A percentile compares a stretch with the other conserved stretches of the same genome.
Evolutionary conservation across 116 monocot species (phyloP).

Genomic region (Dioscorea cayenensis): DNA sequence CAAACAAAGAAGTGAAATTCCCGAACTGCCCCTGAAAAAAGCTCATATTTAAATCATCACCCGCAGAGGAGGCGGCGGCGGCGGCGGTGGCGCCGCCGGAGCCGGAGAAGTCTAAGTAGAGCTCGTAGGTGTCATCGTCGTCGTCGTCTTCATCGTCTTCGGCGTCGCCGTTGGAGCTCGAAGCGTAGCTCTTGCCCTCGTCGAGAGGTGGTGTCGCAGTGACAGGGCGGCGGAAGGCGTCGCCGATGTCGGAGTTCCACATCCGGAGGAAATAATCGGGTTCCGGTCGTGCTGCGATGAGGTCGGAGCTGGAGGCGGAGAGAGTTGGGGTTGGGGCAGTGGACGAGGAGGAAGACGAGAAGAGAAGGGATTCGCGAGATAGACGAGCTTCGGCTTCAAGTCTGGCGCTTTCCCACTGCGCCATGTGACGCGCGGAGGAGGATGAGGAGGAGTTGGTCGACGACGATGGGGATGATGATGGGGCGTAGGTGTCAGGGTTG

Average conservation of each 20-base stretch:
- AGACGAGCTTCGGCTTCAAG: constrained; percentile 50
- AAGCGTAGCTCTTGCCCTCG: constrained; percentile 8
- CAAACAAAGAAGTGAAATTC: no score
- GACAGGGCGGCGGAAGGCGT: constrained; percentile 40
- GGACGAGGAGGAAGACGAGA: constrained; percentile 4
- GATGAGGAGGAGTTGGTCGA: not conserved
- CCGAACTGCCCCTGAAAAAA: no score
- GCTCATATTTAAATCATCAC: not conserved
- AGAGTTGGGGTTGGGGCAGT: not conserved
- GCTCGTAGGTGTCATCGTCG: not conserved
- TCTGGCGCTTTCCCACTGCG: constrained; percentile 47
- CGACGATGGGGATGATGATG: not conserved
- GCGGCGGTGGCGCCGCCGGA: not conserved
- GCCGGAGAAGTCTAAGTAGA: constrained; percentile 8
- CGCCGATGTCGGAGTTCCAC: constrained; percentile 88
- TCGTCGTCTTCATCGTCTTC: not conserved
- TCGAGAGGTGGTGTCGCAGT: not conserved
- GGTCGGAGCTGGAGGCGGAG: not conserved
- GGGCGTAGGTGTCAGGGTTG: constrained; percentile 30
- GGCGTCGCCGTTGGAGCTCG: constrained; percentile 2
- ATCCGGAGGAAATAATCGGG: constrained; percentile 78
- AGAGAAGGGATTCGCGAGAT: constrained; percentile 26
- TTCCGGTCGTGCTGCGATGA: constrained; percentile 1
- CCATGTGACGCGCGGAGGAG: constrained; percentile 35
- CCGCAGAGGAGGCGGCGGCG: not conserved